Evolutionary conservation across 192 early-diverging fungal genomes (phyloP), one percentile per base, ranked within the genome.

Genomic region (Chytriomyces confervae): DNA sequence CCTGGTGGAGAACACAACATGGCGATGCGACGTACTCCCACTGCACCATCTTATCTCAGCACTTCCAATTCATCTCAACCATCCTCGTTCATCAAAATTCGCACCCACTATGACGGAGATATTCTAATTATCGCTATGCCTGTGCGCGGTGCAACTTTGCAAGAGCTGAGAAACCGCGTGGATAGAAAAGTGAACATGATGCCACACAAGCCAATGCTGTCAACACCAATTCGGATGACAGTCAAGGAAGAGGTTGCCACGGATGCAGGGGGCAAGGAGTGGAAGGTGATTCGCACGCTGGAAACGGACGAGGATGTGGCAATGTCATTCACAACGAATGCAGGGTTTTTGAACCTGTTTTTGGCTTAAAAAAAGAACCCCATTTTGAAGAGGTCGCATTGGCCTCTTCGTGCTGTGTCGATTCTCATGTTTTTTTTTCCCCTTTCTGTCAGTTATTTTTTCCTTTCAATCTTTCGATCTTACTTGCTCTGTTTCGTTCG

Each of bases 101-200:
- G 95, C 75, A 91, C 95, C 53, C 94, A 95, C 71, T 98, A 92
- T 82, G 91, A 92, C 29, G 87, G 92, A 68, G 95, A 96, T 76
- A 91, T 94, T 9, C 97, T 96, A 82, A 87, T 94, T 50, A 91
- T 99, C 29, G 91, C 96, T 16, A 92, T 95, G n/a, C 91, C 94
- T 11, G 27, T 80, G 48, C 87, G 83, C 48, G 87, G 92, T 43
- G 90, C 93, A 68, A 83, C 89, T 36, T 95, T 92, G 77, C 76
- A 86, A 62, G 95, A 96, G 65, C 80, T 99, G 64, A 84, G 91
- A 46, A 88, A 91, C 49, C 86, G 91, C 18, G 93, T 99, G 13
- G 96, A 97, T 79, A 87, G 94, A 50, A 99, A 99, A 79, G 93
- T 98, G 75, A 91, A 90, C 48, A 91, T 98, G 65, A 69, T 69